A percentile compares a stretch with the other conserved stretches of the same genome.
These are phyloP conservation scores for Ceriops decandra DNA, from an alignment of 345 rosid species.

Conservation along the genomic window DNA sequence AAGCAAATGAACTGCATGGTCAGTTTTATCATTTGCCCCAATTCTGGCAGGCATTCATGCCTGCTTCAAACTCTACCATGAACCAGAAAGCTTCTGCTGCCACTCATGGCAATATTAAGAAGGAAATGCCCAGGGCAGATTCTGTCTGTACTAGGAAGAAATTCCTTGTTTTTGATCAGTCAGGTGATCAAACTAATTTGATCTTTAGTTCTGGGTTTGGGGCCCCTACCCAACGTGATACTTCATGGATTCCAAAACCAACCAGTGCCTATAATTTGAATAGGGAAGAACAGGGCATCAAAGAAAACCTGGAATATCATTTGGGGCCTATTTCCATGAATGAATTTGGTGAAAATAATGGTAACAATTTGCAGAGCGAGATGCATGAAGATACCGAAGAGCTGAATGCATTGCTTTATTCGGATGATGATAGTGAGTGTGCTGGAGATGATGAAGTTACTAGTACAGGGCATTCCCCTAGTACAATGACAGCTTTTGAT, in stretches of 20 bases:
- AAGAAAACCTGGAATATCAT: constrained; percentile 19
- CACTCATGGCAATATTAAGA: constrained; percentile 13
- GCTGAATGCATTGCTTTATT: constrained; percentile 82
- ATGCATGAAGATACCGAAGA: constrained; percentile 96
- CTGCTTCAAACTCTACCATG: constrained; percentile 24
- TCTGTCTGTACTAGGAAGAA: constrained; percentile 38
- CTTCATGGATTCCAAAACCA: constrained; percentile 31
- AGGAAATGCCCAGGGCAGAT: constrained; percentile 19
- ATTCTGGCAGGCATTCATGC: constrained; percentile 30
- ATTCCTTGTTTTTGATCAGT: constrained; percentile 71
- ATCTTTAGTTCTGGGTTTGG: constrained; percentile 46
- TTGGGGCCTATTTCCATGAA: constrained; percentile 18
- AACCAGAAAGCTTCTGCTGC: constrained; percentile 29
- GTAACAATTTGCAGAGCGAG: constrained; percentile 44
- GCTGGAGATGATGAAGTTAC: constrained; percentile 61
- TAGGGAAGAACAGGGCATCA: constrained; percentile 14
- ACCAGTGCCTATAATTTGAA: constrained; percentile 22
- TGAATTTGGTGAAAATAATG: constrained; percentile 26
- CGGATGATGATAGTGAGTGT: constrained; percentile 61
- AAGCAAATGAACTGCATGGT: constrained; percentile 33
- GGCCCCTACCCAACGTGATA: constrained; percentile 22
- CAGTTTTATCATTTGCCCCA: constrained; percentile 46
- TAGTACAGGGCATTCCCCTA: constrained; percentile 90
- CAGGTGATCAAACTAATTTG: constrained; percentile 58
- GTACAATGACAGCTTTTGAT: constrained; percentile 44